Evolutionary conservation across 192 early-diverging fungal species (phyloP), one percentile per base, ranked within the genome.

Genomic region (Coemansia sp.): DNA sequence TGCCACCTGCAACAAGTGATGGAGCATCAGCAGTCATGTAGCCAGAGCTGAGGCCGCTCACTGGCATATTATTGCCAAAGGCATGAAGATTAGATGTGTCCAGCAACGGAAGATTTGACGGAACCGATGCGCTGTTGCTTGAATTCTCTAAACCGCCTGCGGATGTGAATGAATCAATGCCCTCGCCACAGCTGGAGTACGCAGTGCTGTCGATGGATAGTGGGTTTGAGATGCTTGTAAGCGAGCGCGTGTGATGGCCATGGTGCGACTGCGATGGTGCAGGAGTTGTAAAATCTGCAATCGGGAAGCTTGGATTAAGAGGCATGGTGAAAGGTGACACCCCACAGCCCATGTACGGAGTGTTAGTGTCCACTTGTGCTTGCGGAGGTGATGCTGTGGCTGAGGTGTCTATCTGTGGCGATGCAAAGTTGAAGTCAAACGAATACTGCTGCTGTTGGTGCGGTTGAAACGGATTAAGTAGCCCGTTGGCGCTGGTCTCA

Each of bases 261-360:
- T 62, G 51, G 3, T 22, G 2, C 17, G 0, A 24, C 25, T 42
- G 64, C 25, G 53, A 36, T 7, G 64, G 33, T 9, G 29, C 30
- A 20, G 64, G 6, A 10, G 30, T 42, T 32, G 50, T 30, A 29
- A 81, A 81, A 39, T 82, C 79, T 5, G 79, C 70, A 24, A 82
- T 66, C 14, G 79, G 79, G 65, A 82, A 82, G 70, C 56, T 75
- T 22, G 79, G 79, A 61, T 82, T 82, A 31, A 82, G 59, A 46
- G 79, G 79, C 64, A 82, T 70, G 4, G 71, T 27, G 60, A 82
- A 63, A 5, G 79, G 61, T 55, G 79, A 67, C 53, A 55, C 22
- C 19, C 67, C 55, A 61, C 61, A 33, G 50, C 50, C 17, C 21
- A 68, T 30, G 54, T 72, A 81, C 1, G 63, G 10, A 25, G 66